Percentiles rank a stretch among this genome's conserved stretches.
phyloP scores from a whole-genome alignment of 257 asterid species.

The Solanum corneliomulleri region DNA sequence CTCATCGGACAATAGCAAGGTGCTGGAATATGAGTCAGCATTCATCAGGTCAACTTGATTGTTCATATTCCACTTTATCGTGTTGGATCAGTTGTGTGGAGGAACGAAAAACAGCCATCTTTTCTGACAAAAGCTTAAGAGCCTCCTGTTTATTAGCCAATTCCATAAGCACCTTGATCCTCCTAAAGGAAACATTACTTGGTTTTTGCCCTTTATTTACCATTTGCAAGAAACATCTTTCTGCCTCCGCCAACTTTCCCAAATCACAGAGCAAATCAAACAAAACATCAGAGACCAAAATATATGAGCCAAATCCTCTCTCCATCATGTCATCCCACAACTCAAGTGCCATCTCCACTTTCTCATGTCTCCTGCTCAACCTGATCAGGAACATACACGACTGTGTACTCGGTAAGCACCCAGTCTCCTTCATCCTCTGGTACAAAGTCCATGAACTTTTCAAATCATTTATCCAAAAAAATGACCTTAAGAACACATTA shows the following conservation, averaged over 20 bases:
- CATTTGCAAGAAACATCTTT: conserved; percentile 89
- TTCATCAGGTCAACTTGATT: background rate
- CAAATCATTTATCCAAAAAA: conserved; percentile 63
- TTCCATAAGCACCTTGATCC: conserved; percentile 90
- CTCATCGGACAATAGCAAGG: background rate
- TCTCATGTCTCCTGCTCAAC: conserved; percentile 66
- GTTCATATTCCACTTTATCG: background rate
- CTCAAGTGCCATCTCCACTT: conserved; percentile 60
- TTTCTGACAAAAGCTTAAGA: conserved; percentile 36
- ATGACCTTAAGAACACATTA: conserved; percentile 66
- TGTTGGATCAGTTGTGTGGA: conserved; percentile 2
- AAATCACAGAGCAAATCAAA: conserved; percentile 69
- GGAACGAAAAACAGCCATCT: conserved; percentile 61
- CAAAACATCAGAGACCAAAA: conserved; percentile 62
- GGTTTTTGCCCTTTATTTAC: conserved; percentile 79
- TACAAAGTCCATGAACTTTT: conserved; percentile 63
- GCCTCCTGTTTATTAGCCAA: conserved; percentile 50
- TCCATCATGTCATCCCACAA: conserved; percentile 87
- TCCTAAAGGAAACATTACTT: conserved; percentile 60
- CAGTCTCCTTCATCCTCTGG: conserved; percentile 51
- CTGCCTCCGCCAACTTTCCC: conserved; percentile 73
- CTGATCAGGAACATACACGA: conserved; percentile 83
- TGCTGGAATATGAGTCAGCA: background rate
- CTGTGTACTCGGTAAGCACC: conserved; percentile 69
- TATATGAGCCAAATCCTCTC: conserved; percentile 71